These are phyloP conservation scores for Epichloe brachyelytri DNA, from an alignment of 2,329 filamentous ascomycete species.

Conservation along the genomic window DNA sequence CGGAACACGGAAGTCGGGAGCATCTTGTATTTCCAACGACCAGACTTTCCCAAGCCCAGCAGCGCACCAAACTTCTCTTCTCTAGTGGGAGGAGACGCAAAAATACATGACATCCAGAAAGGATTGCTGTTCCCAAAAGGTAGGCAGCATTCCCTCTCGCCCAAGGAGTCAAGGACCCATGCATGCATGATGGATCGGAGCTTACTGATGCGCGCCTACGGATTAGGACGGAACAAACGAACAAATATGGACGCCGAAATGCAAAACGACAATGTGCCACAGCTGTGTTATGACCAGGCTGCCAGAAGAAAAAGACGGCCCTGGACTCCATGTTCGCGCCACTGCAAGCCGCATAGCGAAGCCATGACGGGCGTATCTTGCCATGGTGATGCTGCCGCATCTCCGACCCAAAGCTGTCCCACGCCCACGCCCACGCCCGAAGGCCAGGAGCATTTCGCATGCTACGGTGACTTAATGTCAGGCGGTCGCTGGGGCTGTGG, in stretches of 20 bases:
- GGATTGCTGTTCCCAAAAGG: not conserved
- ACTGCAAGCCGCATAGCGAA: not conserved
- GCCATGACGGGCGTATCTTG: not conserved
- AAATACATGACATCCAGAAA: not conserved
- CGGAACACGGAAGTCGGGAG: not conserved
- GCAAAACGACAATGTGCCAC: not conserved
- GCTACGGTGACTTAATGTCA: not conserved
- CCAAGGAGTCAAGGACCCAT: not conserved
- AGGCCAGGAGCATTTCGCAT: not conserved
- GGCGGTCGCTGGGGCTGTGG: constrained; percentile 4
- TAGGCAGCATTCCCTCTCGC: not conserved
- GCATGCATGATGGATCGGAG: no score
- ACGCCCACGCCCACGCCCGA: not conserved
- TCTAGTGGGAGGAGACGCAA: not conserved
- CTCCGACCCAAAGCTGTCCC: not conserved
- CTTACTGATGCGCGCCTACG: not conserved
- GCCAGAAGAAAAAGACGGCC: not conserved
- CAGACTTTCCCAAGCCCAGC: not conserved
- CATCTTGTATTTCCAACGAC: no score
- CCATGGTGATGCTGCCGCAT: not conserved
- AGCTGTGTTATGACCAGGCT: not conserved
- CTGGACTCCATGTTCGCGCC: not conserved
- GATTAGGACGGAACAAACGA: not conserved
- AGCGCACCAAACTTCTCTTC: not conserved
- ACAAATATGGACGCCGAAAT: not conserved